Evolutionary conservation across 257 asterid genomes (phyloP).

Genomic region (Solanum ossicruentum): DNA sequence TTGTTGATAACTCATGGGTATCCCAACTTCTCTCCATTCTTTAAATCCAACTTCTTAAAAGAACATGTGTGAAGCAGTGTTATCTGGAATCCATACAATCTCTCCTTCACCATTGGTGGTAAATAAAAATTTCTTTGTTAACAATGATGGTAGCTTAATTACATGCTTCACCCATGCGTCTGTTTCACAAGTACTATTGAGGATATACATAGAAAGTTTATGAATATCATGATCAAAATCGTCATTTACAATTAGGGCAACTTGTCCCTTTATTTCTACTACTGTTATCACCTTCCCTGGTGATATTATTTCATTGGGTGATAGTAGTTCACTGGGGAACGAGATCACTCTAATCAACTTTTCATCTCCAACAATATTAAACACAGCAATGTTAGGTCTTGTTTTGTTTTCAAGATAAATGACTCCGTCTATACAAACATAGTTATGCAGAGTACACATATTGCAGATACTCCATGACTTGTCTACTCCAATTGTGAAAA

Average conservation of each 20-base stretch:
- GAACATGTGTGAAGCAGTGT: background rate
- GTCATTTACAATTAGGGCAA: background rate
- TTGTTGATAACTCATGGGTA: background rate
- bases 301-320: too few species aligned
- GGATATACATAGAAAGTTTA: background rate
- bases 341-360: too few species aligned
- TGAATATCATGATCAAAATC: too few species aligned
- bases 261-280: background rate
- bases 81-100: background rate
- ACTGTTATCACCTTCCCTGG: too few species aligned
- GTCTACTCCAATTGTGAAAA: too few species aligned
- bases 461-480: too few species aligned
- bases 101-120: background rate
- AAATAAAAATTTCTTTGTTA: background rate
- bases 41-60: background rate
- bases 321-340: too few species aligned
- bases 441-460: too few species aligned
- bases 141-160: background rate
- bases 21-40: background rate
- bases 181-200: background rate
- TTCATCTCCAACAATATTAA: too few species aligned
- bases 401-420: too few species aligned
- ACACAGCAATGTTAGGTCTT: too few species aligned
- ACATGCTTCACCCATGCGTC: background rate
- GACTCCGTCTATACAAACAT: too few species aligned